phyloP scores from a whole-genome alignment of 2,329 filamentous ascomycete genomes.

The Kalaharituber pfeilii region DNA sequence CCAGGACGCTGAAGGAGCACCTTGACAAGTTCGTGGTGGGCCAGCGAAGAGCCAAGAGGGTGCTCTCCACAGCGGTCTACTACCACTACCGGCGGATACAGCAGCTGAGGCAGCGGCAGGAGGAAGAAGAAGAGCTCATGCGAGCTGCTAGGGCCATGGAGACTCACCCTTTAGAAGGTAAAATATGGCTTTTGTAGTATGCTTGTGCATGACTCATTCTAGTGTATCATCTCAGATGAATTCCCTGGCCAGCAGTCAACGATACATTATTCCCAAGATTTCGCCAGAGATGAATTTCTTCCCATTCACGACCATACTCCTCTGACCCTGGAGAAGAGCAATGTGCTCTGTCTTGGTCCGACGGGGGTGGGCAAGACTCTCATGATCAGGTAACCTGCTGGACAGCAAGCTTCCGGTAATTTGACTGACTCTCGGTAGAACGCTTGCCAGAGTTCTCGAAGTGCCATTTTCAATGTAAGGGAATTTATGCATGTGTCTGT shows the following conservation, averaged over 20 bases:
- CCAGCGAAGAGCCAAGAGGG: constrained; percentile 86
- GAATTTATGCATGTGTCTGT: neutral
- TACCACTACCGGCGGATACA: constrained; percentile 89
- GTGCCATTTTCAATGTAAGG: constrained; percentile 41
- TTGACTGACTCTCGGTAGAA: constrained; percentile 28
- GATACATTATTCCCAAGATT: constrained; percentile 26
- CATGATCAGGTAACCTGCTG: constrained; percentile 43
- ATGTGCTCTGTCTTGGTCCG: constrained; percentile 74
- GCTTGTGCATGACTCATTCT: constrained; percentile 5
- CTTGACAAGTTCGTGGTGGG: constrained; percentile 94
- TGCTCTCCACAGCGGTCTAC: constrained; percentile 80
- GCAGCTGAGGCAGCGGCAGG: constrained; percentile 53
- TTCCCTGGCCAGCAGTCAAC: constrained; percentile 44
- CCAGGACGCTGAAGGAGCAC: constrained; percentile 60
- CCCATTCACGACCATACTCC: constrained; percentile 38
- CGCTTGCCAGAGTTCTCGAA: constrained; percentile 76
- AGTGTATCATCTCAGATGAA: no score
- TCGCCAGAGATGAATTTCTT: constrained; percentile 24
- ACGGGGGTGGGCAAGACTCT: constrained; percentile 94
- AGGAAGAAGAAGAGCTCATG: constrained; percentile 46
- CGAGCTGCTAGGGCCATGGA: constrained; percentile 29
- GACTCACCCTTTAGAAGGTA: constrained; percentile 64
- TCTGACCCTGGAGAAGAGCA: constrained; percentile 84
- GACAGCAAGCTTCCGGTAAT: no score
- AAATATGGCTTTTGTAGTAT: neutral